Percentiles rank a stretch among this genome's conserved stretches.
Evolutionary conservation across 148 eudicot species (phyloP).

Genomic region (Gaultheria prostrata): DNA sequence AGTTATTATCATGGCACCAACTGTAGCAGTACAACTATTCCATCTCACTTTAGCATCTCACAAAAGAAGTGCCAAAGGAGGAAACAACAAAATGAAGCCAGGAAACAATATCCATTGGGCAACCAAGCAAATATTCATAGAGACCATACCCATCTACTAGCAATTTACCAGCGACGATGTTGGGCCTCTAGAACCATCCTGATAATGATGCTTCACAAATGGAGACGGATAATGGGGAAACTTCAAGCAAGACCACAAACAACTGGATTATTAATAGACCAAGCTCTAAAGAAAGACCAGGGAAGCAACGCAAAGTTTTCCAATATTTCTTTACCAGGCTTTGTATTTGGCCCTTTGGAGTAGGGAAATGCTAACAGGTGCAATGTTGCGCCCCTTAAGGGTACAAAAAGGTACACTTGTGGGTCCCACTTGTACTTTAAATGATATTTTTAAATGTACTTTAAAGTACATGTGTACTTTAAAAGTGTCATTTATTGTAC

Average conservation of each 20-base stretch:
- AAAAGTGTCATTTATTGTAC: too few species aligned
- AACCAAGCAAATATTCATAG: neutral
- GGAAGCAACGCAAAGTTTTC: slow-evolving; percentile 37
- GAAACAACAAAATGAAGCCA: neutral
- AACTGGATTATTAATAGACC: neutral
- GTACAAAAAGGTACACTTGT: too few species aligned
- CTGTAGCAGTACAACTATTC: neutral
- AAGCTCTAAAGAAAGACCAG: neutral
- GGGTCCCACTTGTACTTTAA: too few species aligned
- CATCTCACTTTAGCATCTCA: neutral
- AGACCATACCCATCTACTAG: neutral
- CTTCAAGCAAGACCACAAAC: neutral
- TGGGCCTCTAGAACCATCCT: neutral
- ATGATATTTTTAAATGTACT: too few species aligned
- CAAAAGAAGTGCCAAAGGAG: neutral
- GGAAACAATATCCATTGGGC: neutral
- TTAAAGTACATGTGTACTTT: too few species aligned
- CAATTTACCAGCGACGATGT: neutral
- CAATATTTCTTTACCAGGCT: slow-evolving; percentile 50
- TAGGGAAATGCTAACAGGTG: too few species aligned
- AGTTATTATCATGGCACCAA: neutral
- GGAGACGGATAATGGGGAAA: neutral
- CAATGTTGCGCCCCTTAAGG: too few species aligned
- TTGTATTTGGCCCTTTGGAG: too few species aligned
- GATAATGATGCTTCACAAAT: neutral